Conservation (phyloP, 805 yeast genomes). For the Saturnispora serradocipensis region DNA sequence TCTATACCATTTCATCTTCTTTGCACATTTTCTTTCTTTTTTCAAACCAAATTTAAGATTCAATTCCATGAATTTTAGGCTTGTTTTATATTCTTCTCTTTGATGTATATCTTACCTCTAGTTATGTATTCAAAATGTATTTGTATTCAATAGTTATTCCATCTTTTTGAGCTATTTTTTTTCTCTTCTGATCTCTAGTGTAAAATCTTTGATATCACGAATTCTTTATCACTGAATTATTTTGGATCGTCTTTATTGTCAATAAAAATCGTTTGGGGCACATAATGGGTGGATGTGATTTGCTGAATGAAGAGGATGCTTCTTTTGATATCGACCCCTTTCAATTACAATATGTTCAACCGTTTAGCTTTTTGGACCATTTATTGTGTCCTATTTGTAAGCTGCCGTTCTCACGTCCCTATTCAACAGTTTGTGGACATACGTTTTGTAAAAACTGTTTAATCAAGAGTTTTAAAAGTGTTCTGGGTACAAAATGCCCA, state of each 20-base stretch:
- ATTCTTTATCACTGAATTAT: not conserved
- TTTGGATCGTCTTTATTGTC: not conserved
- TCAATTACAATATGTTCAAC: constrained; percentile 17
- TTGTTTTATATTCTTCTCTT: not conserved
- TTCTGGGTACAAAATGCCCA: constrained; percentile 41
- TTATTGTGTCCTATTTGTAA: constrained; percentile 57
- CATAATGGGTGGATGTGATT: not conserved
- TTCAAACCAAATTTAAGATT: not conserved
- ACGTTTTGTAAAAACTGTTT: constrained; percentile 55
- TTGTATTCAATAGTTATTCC: not conserved
- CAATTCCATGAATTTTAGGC: not conserved
- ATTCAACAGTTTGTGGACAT: constrained; percentile 59
- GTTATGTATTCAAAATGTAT: not conserved
- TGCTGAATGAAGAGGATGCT: not conserved
- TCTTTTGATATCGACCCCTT: constrained; percentile 18
- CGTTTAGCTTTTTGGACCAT: constrained; percentile 21
- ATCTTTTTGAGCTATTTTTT: not conserved
- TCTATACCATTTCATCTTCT: not conserved
- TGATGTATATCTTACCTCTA: not conserved
- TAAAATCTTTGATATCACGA: not conserved
- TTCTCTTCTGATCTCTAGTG: not conserved
- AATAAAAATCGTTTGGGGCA: not conserved
- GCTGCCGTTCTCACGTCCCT: constrained; percentile 51
- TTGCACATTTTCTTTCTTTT: too few species aligned
- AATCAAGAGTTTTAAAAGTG: constrained; percentile 33